A percentile compares a stretch with the other conserved stretches of the same genome.
phyloP scores from a whole-genome alignment of 2,329 filamentous ascomycete genomes.

The Alternaria angustiovoidea region DNA sequence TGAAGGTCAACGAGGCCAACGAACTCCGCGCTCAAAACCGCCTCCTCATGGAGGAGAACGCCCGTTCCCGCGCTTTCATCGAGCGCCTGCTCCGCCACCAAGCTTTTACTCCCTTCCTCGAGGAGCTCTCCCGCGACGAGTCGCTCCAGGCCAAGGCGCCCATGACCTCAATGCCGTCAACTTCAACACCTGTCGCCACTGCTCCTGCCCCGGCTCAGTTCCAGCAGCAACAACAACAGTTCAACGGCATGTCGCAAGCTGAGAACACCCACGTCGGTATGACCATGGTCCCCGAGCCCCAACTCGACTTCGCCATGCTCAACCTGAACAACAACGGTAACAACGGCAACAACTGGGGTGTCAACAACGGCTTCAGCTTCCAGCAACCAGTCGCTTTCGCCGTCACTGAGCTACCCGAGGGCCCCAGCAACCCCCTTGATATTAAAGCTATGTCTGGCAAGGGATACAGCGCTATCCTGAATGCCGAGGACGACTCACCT shows the following conservation, averaged over 20 bases:
- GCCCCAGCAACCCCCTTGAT: slow-evolving; percentile 67
- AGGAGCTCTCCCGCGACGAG: slow-evolving; percentile 53
- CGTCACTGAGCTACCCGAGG: slow-evolving; percentile 73
- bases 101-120: slow-evolving; percentile 57
- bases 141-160: slow-evolving; percentile 43
- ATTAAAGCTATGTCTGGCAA: slow-evolving; percentile 75
- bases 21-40: slow-evolving; percentile 83
- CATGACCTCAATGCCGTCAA: slow-evolving; percentile 38
- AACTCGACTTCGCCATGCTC: slow-evolving; percentile 77
- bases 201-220: slow-evolving; percentile 62
- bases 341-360: slow-evolving; percentile 55
- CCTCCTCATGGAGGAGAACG: slow-evolving; percentile 84
- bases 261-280: slow-evolving; percentile 74
- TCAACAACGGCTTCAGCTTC: slow-evolving; percentile 60
- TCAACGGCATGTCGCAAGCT: slow-evolving; percentile 55
- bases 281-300: slow-evolving; percentile 82
- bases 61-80: slow-evolving; percentile 83
- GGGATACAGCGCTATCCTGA: slow-evolving; percentile 51
- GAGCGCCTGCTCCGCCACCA: slow-evolving; percentile 69
- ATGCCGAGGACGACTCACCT: slow-evolving; percentile 47
- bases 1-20: slow-evolving; percentile 82
- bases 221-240: slow-evolving; percentile 59
- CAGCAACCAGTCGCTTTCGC: slow-evolving; percentile 75
- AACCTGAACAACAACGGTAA: slow-evolving; percentile 58
- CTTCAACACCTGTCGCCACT: slow-evolving; percentile 40